A percentile compares a stretch with the other conserved stretches of the same genome.
phyloP scores from a whole-genome alignment of 164 flowering plant genomes.

The Echeveria elegans region DNA sequence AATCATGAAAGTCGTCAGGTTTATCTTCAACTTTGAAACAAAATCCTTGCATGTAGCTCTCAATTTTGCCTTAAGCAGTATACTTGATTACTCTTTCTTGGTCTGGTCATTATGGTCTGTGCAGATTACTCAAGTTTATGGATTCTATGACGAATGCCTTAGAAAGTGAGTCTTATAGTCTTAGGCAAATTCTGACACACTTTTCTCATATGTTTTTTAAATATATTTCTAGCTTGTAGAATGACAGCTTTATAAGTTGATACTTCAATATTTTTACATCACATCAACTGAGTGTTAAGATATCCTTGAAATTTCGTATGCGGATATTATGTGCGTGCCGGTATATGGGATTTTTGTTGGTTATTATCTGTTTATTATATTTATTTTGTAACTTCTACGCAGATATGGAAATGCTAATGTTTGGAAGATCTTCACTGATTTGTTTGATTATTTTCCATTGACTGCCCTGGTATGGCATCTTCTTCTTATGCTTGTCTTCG shows the following conservation, averaged over 20 bases:
- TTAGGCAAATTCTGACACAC: background rate
- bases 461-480: slow-evolving; percentile 75
- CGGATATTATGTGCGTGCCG: background rate
- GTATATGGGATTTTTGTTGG: background rate
- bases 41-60: background rate
- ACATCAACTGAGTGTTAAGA: background rate
- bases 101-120: background rate
- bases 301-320: no score
- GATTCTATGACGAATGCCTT: slow-evolving; percentile 95
- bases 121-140: slow-evolving; percentile 99
- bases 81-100: background rate
- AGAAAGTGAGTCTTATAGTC: slow-evolving; percentile 67
- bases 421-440: slow-evolving; percentile 92
- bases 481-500: background rate
- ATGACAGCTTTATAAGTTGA: background rate
- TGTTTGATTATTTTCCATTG: slow-evolving; percentile 86
- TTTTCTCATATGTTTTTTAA: no score
- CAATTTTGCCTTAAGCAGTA: background rate
- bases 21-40: background rate
- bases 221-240: no score
- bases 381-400: slow-evolving; percentile 14
- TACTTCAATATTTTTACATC: no score
- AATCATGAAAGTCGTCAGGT: slow-evolving; percentile 99
- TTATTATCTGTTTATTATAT: background rate
- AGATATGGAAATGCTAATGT: slow-evolving; percentile 96